phyloP scores from a whole-genome alignment of 2,329 filamentous ascomycete species.

The Chrysoporthe austroafricana region DNA sequence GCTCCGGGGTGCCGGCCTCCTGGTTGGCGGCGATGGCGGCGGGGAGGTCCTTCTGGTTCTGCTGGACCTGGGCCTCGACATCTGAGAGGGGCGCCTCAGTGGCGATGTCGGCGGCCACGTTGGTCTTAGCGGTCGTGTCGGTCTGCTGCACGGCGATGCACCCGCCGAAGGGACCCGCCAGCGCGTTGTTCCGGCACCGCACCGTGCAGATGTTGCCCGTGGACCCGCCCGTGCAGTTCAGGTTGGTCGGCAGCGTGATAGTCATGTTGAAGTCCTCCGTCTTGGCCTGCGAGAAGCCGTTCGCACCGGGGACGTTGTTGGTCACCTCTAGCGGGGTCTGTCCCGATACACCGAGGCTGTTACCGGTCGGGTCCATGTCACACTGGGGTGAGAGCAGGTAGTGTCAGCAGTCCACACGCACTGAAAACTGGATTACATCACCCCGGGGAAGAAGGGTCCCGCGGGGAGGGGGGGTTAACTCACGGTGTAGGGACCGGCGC shows the following conservation, averaged over 20 bases:
- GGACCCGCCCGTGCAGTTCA: constrained; percentile 55
- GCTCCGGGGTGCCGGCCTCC: constrained; percentile 41
- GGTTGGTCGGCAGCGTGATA: constrained; percentile 50
- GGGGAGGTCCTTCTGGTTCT: constrained; percentile 56
- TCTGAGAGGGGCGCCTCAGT: constrained; percentile 51
- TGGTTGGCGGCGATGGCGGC: constrained; percentile 51
- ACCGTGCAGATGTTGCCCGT: constrained; percentile 63
- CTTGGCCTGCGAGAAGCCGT: constrained; percentile 61
- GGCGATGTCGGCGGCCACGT: constrained; percentile 49
- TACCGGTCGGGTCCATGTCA: constrained; percentile 51
- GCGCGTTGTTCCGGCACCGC: constrained; percentile 61
- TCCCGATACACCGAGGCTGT: constrained; percentile 39
- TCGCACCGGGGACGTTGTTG: constrained; percentile 61
- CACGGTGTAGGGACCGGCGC: constrained; percentile 51
- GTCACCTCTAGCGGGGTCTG: constrained; percentile 52
- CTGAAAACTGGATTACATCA: background rate
- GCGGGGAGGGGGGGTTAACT: background rate
- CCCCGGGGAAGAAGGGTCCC: too few relatives aligned
- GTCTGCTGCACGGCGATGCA: constrained; percentile 62
- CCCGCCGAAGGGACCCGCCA: constrained; percentile 56
- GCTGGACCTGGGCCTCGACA: constrained; percentile 51
- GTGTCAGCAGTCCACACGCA: background rate
- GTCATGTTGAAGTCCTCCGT: constrained; percentile 59
- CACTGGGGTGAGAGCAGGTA: constrained; percentile 37
- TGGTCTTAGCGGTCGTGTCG: constrained; percentile 46